A percentile compares a stretch with the other conserved stretches of the same genome.
These are phyloP conservation scores for Astrocystis sublimbata DNA, from an alignment of 495 filamentous ascomycete genomes.

Conservation along the genomic window DNA sequence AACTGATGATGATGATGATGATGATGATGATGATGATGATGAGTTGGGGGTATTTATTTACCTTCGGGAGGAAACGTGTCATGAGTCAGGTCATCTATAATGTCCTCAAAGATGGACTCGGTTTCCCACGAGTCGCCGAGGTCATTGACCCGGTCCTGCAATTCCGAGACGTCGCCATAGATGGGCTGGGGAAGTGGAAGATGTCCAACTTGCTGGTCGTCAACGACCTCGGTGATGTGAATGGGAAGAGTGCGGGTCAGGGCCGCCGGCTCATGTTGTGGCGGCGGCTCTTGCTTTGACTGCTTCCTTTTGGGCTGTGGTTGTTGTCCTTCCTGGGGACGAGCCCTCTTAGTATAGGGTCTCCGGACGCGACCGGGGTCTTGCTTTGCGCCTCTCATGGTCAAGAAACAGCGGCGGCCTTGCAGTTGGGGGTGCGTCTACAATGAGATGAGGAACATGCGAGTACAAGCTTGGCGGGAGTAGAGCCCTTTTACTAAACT, in stretches of 20 bases:
- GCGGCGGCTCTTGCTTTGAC: background rate
- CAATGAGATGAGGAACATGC: constrained; percentile 8
- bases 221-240: constrained; percentile 20
- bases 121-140: constrained; percentile 66
- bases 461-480: constrained; percentile 1
- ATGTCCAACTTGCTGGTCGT: constrained; percentile 31
- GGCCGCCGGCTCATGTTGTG: background rate
- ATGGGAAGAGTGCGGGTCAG: background rate
- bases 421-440: constrained; percentile 5
- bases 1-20: constrained; percentile 23
- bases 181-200: constrained; percentile 26
- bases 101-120: constrained; percentile 67
- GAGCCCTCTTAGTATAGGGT: constrained; percentile 13
- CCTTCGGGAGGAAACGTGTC: constrained; percentile 60
- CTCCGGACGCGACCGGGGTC: constrained; percentile 10
- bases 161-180: constrained; percentile 37
- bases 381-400: constrained; percentile 17
- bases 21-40: constrained; percentile 24
- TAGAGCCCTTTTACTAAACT: background rate
- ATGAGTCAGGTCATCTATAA: constrained; percentile 62
- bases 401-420: background rate
- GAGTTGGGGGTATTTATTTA: too few relatives aligned
- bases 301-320: background rate
- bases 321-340: constrained; percentile 1
- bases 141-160: constrained; percentile 62